Percentiles rank a stretch among this genome's conserved stretches.
phyloP scores from a whole-genome alignment of 345 rosid genomes.

The Lagerstroemia speciosa region DNA sequence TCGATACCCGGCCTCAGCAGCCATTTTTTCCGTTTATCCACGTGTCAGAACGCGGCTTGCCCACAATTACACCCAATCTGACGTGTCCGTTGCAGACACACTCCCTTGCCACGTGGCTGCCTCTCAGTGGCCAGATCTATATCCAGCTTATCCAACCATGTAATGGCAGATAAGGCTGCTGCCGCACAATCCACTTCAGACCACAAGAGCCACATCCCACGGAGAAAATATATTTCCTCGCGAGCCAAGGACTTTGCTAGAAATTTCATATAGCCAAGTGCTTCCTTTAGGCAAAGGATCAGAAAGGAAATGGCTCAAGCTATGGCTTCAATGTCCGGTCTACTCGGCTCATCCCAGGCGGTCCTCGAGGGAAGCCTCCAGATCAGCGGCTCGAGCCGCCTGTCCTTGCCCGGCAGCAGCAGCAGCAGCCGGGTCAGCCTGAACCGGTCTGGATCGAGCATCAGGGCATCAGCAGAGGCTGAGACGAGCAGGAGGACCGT shows the following conservation, averaged over 20 bases:
- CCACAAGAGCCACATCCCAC: constrained; percentile 24
- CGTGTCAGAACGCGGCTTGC: not conserved
- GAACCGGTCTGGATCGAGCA: constrained; percentile 30
- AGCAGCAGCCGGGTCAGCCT: constrained; percentile 17
- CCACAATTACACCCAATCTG: constrained; percentile 19
- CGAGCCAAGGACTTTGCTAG: not conserved
- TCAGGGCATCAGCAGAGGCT: constrained; percentile 50
- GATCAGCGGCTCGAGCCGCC: constrained; percentile 42
- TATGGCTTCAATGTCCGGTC: constrained; percentile 70
- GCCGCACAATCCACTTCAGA: constrained; percentile 28
- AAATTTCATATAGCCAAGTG: not conserved
- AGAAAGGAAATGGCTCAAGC: constrained; percentile 42
- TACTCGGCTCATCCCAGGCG: constrained; percentile 59
- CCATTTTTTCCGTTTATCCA: not conserved
- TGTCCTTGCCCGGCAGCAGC: constrained; percentile 17
- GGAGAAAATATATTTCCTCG: constrained; percentile 23
- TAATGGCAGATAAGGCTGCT: constrained; percentile 37
- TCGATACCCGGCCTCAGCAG: not conserved
- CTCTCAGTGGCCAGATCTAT: constrained; percentile 24
- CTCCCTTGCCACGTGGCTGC: constrained; percentile 10
- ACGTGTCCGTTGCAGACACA: constrained; percentile 12
- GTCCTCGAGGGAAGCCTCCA: constrained; percentile 63
- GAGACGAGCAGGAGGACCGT: constrained; percentile 70
- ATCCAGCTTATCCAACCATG: constrained; percentile 46
- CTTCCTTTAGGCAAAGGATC: not conserved